Evolutionary conservation across 1,284 basidiomycete species (phyloP).

Genomic region (Rhodotorula mucilaginosa): DNA sequence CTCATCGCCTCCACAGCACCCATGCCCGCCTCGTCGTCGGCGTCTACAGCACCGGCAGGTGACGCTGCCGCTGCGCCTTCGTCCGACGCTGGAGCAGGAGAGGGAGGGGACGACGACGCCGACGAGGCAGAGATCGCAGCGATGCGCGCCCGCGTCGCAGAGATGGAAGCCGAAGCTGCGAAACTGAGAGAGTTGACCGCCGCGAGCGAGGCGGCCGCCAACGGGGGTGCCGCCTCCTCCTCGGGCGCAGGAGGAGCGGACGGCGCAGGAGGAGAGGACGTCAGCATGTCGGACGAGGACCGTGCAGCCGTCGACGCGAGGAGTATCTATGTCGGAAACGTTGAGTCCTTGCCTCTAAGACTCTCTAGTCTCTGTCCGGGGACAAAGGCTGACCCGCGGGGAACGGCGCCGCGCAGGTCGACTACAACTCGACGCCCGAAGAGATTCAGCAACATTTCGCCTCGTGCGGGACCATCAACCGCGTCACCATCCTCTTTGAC

Average conservation of each 20-base stretch:
- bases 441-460: constrained; percentile 98
- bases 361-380: not conserved
- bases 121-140: constrained; percentile 35
- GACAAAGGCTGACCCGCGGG: not conserved
- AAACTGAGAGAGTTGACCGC: constrained; percentile 81
- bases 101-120: constrained; percentile 24
- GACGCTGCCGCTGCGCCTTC: not conserved
- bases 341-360: constrained; percentile 53
- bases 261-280: constrained; percentile 10
- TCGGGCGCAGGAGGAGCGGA: not conserved
- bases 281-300: constrained; percentile 50
- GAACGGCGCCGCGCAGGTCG: constrained; percentile 63
- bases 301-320: constrained; percentile 72
- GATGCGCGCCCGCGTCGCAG: constrained; percentile 50
- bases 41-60: not conserved
- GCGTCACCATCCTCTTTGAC: constrained; percentile 98
- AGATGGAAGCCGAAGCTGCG: constrained; percentile 87
- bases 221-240: not conserved
- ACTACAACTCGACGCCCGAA: constrained; percentile 95
- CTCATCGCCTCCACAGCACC: not conserved
- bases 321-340: constrained; percentile 96
- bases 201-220: constrained; percentile 43
- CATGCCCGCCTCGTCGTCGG: not conserved
- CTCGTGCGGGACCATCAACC: constrained; percentile 95
- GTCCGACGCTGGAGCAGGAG: not conserved